A percentile compares a stretch with the other conserved stretches of the same genome.
Conservation (phyloP, 331 rosid species). For the Erythrophleum ivorense region DNA sequence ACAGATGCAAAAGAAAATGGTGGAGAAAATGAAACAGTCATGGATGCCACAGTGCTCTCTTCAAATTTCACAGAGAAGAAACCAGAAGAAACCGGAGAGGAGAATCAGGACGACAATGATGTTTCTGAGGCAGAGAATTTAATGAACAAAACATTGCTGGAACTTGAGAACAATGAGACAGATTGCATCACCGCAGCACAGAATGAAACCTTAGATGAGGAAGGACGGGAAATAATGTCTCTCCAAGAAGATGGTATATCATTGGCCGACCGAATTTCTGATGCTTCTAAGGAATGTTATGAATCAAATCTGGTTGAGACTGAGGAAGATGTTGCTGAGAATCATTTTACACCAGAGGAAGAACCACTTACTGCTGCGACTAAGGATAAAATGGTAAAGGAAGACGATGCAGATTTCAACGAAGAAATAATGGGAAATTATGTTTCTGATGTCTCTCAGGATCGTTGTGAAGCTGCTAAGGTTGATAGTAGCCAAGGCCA, state of each 20-base stretch:
- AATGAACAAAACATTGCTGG: not conserved
- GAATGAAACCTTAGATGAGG: not conserved
- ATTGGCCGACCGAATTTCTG: not conserved
- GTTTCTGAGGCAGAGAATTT: not conserved
- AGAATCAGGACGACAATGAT: not conserved
- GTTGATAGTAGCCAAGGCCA: slow-evolving; percentile 26
- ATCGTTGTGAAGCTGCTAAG: not conserved
- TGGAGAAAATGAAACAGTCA: slow-evolving; percentile 40
- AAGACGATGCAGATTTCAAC: not conserved
- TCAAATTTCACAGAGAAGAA: not conserved
- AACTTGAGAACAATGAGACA: not conserved
- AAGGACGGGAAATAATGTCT: slow-evolving; percentile 1
- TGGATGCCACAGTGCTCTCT: not conserved
- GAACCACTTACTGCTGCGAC: not conserved
- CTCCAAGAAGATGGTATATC: slow-evolving; percentile 27
- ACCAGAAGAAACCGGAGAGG: not conserved
- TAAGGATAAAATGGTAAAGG: not conserved
- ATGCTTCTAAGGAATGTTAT: not conserved
- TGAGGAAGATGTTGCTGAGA: slow-evolving; percentile 20
- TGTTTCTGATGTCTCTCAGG: not conserved
- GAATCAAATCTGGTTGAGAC: not conserved
- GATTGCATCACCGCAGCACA: not conserved
- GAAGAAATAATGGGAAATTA: not conserved
- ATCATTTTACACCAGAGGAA: not conserved
- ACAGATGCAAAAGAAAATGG: slow-evolving; percentile 40